Base-by-base conservation (phyloP, 441 rosid genomes). In the Kokia cookei region DNA sequence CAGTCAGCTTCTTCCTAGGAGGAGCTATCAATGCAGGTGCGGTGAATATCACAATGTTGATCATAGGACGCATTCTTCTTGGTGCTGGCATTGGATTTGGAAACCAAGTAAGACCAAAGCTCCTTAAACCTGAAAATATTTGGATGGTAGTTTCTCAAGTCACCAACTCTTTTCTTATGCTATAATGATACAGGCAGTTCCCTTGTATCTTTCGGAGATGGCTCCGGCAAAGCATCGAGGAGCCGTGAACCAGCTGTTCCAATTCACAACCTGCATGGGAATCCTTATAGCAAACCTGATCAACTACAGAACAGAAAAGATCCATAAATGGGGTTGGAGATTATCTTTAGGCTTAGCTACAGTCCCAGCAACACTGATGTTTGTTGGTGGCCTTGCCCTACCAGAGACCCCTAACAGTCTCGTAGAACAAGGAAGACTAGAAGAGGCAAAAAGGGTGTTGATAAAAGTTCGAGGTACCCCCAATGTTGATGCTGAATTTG, bases 321-420 rank as follows among this genome's bases (percentile, higher is more conserved):
- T 92, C 71, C 98, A 91, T 82, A 95, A 95, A 29, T 91, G 95
- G 95, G 98, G 97, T 79, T 91, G 96, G 98, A 86, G 98, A 73
- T 73, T 94, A 51, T 92, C 96, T 37, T 90, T 94, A 0, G 97
- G 97, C 7, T 84, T 92, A 57, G 98, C 98, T 0, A 74, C 86
- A 0, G 80, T 92, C 3, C 97, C 98, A 1, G 97, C 97, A 0
- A 26, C 54, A 24, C 72, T 94, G 10, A 92, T 94, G 98, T 91
- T 94, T 58, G 13, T 94, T 0, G 97, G 98, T 0, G 95, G 97
- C 6, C 29, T 91, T 12, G 83, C 81, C 48, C 87, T 91, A 35
- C 97, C 98, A 0, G 97, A 94, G 78, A 92, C 98, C 4, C 97
- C 98, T 0, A 94, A 92, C 82, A 94, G 97, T 81, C 92, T 94